Conservation (phyloP, 345 rosid genomes). For the Leavenworthia alabamica region DNA sequence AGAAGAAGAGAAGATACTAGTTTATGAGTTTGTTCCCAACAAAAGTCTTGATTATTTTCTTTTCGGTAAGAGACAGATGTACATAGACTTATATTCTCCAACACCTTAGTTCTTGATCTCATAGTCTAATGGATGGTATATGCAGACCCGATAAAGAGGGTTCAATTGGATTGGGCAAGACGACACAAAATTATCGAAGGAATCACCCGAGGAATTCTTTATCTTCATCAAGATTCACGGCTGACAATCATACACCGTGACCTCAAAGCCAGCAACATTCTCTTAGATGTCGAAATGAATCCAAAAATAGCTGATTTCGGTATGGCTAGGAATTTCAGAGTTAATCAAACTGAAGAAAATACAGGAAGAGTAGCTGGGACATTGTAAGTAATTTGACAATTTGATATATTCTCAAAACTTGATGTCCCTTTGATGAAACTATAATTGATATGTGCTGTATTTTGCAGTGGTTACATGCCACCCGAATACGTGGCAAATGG, state of each 20-base stretch:
- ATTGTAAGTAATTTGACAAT: neutral
- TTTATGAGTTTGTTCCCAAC: no score
- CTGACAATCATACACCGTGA: no score
- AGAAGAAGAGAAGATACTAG: no score
- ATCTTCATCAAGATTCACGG: no score
- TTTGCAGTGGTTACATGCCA: no score
- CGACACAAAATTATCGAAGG: conserved; percentile 1
- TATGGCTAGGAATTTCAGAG: conserved; percentile 2
- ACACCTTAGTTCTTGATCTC: neutral
- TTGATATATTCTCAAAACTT: no score
- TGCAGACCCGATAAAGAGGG: neutral
- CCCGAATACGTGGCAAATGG: no score
- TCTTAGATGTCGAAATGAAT: neutral
- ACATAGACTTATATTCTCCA: neutral
- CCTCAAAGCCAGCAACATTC: conserved; percentile 13
- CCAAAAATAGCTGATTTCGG: conserved; percentile 15
- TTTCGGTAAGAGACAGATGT: conserved; percentile 16
- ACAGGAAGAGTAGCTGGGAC: conserved; percentile 11
- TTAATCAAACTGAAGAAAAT: neutral
- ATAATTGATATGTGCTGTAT: no score
- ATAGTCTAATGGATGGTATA: neutral
- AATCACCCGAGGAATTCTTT: no score
- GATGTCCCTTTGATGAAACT: no score
- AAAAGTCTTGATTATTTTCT: no score
- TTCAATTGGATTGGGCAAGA: neutral